These are phyloP conservation scores for Penicillium sclerotiorum DNA, from an alignment of 2,329 filamentous ascomycete genomes.

Conservation along the genomic window DNA sequence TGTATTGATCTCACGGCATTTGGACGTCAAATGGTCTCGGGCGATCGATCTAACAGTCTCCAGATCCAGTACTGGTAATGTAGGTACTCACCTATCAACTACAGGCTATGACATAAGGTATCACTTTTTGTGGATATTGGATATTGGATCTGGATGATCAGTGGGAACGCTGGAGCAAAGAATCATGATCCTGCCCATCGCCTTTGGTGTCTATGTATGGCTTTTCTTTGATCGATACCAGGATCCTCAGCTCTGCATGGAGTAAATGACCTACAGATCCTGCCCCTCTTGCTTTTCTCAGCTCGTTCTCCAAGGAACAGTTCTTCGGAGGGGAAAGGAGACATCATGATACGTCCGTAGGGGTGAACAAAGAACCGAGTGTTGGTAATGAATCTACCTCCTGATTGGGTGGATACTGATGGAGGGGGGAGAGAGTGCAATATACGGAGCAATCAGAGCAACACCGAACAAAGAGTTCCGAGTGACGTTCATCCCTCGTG, in stretches of 20 bases:
- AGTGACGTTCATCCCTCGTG: constrained; percentile 2
- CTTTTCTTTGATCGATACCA: constrained; percentile 9
- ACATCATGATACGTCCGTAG: constrained; percentile 23
- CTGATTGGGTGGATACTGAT: constrained; percentile 4
- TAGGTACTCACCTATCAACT: neutral
- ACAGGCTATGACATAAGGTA: neutral
- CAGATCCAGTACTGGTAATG: neutral
- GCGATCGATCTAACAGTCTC: too few relatives aligned
- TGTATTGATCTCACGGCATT: neutral
- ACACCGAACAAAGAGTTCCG: constrained; percentile 3
- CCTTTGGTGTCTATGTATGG: neutral
- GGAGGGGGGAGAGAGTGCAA: neutral
- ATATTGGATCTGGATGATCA: too few relatives aligned
- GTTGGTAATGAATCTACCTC: neutral
- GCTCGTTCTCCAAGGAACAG: constrained; percentile 5
- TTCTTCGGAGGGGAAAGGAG: constrained; percentile 23
- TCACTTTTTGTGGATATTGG: too few relatives aligned
- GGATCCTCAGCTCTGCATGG: constrained; percentile 2
- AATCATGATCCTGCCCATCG: neutral
- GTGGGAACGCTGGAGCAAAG: too few relatives aligned
- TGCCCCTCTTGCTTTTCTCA: constrained; percentile 2
- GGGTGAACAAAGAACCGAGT: constrained; percentile 8
- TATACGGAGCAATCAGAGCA: neutral
- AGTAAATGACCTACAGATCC: constrained; percentile 3
- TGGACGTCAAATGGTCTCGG: too few relatives aligned